Evolutionary conservation across 2,329 filamentous ascomycete species (phyloP), one percentile per base, ranked within the genome.

Genomic region (Colletotrichum magnum): DNA sequence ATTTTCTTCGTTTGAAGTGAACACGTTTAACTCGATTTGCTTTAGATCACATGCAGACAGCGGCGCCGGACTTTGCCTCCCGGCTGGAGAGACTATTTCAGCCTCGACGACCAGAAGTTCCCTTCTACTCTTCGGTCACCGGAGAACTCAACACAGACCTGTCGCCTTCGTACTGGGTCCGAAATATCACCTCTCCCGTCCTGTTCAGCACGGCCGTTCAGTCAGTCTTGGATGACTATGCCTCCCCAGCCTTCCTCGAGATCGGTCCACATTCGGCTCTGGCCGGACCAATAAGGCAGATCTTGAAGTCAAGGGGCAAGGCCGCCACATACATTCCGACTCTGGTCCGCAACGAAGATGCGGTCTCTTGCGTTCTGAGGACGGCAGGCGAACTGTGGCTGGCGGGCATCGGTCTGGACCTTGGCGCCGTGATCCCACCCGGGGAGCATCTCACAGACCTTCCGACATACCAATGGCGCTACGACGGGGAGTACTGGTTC

Each of bases 191-290:
- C 1, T 77, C 77, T 12, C 77, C 82, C 0, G 80, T 86, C 1
- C 75, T 78, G 2, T 86, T 86, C 68, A 85, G 84, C 65, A 72
- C 79, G 16, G 80, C 80, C 2, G 74, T 36, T 16, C 43, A 64
- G 3, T 15, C 28, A 10, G 28, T 68, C n/a, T n/a, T 69, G 4
- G 6, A 58, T 7, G 63, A 67, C 47, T 69, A 57, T 10, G 28
- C 60, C 15, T 51, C 21, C 2, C 56, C 63, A 60, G 78, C 82
- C 75, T 76, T 85, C 15, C 71, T 87, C 9, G 85, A 87, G 72
- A 74, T 87, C 6, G 85, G 85, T 0, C 85, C 85, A 0, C 85
- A 87, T 70, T 79, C 83, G 3, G 85, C 84, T 1, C 78, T 87
- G 3, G 80, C 84, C 47, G 85, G 85, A 0, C 85, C 85, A 0